Evolutionary conservation across 176 grass and related monocot genomes (phyloP), one percentile per base, ranked within the genome.

Genomic region (Aegilops umbellulata): DNA sequence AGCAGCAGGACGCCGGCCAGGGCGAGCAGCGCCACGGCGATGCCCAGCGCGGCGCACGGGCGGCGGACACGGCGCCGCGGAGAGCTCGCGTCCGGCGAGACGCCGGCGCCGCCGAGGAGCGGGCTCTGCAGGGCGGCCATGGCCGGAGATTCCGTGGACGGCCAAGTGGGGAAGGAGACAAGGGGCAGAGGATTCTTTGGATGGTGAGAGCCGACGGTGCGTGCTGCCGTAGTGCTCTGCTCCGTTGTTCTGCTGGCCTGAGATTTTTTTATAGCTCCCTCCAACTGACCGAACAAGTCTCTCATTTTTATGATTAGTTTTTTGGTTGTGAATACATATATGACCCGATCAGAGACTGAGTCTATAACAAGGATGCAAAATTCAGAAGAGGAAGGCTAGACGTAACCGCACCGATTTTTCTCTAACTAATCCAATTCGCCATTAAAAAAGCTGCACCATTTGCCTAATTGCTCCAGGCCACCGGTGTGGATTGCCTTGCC

Each of bases 101-200:
- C 10, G 7, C 39, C 39, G 41, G 0, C 42, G 7, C 2, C 13
- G 11, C 31, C 47, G 22, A 94, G 79, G 63, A 94, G 90, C n/a
- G 42, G 60, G 41, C 69, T 82, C 34, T 47, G 46, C 26, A 88
- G 68, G n/a, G 23, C 66, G 55, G 82, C 82, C 93, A 94, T 94
- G 73, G 35, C 36, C 30, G 60, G 65, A 79, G 65, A 81, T 76
- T 49, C 82, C 74, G 46, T 22, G 74, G 16, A 76, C 69, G 39
- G n/a, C 23, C 20, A 30, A 19, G 55, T n/a, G 4, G 2, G 29
- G n/a, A 55, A 3, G 23, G 25, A 60, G 69, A 7, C 55, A 16
- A 73, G 2, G 41, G 44, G 38, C 4, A 8, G 69, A 23, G 82
- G 80, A 83, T 80, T 80, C 85, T 3, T 35, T 67, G 46, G 84